Conservation (phyloP, 768 basidiomycete species). For the Scleroderma citrinum region DNA sequence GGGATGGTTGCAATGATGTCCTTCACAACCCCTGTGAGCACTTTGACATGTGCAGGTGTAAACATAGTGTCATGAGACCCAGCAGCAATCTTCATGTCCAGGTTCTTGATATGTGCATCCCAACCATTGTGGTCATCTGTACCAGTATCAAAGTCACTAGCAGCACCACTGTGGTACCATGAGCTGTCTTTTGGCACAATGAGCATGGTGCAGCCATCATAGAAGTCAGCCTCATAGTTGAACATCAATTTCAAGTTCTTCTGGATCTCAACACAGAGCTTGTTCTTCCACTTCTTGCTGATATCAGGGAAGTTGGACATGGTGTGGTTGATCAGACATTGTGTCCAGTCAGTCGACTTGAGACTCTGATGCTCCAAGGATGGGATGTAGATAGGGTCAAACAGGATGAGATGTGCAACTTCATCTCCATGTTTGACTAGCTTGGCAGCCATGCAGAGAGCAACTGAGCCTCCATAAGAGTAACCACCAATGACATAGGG, state of each 20-base stretch:
- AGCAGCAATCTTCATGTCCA: slow-evolving; percentile 23
- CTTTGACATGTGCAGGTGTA: slow-evolving; percentile 26
- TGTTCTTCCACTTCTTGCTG: slow-evolving; percentile 27
- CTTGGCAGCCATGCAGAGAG: slow-evolving; percentile 22
- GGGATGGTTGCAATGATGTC: slow-evolving; percentile 6
- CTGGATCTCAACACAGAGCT: slow-evolving; percentile 23
- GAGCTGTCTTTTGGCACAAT: slow-evolving; percentile 28
- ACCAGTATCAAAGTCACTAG: slow-evolving; percentile 26
- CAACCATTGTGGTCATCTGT: slow-evolving; percentile 27
- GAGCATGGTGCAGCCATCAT: slow-evolving; percentile 18
- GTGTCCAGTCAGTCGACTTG: slow-evolving; percentile 26
- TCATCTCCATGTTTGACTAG: slow-evolving; percentile 15
- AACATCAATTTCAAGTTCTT: slow-evolving; percentile 30
- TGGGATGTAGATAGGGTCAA: slow-evolving; percentile 27
- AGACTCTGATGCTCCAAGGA: slow-evolving; percentile 21
- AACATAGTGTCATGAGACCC: slow-evolving; percentile 29
- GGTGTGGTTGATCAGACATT: slow-evolving; percentile 26
- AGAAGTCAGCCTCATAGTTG: slow-evolving; percentile 25
- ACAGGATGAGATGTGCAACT: slow-evolving; percentile 23
- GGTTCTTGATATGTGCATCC: slow-evolving; percentile 21
- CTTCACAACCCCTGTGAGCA: slow-evolving; percentile 21
- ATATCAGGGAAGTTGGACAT: slow-evolving; percentile 27
- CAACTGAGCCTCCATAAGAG: slow-evolving; percentile 26
- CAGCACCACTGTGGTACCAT: slow-evolving; percentile 25
- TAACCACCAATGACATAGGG: slow-evolving; percentile 24